Base-by-base conservation (phyloP, 1,284 basidiomycete species). In the Cryptococcus maquisensis region DNA sequence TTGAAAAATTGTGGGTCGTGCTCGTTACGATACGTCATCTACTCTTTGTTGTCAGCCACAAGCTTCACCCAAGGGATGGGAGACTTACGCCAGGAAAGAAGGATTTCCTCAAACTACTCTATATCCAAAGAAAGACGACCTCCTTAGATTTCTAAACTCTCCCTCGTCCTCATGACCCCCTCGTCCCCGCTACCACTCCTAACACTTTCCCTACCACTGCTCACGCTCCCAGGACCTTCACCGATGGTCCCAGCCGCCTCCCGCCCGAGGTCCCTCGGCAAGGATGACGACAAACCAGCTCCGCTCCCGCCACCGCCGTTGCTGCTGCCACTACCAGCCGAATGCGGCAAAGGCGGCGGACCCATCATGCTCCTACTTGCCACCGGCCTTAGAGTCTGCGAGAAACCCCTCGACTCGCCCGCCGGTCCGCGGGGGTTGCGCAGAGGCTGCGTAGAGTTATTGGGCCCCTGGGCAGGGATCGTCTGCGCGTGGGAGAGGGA, bases 351-450 rank as follows among this genome's bases (percentile, higher is more conserved):
- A 21, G 42, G 47, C 20, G 59, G 42, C 42, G 28, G 28, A 10
- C 61, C 51, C 35, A 58, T 51, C 43, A 51, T 57, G 16, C 59
- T 59, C 36, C 59, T 51, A 20, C 56, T 62, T 2, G 52, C 47
- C 21, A 47, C 51, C 16, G 61, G 44, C 41, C 59, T 42, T 16
- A 63, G 49, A 3, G 28, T 32, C 28, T 44, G 43, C 4, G 24
- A 16, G 38, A 69, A 69, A 13, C 68, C 68, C 16, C 68, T 51
- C n/a, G 68, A 64, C 51, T 72, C 73, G 45, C 70, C 70, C 3
- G 68, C 69, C 4, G 73, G 73, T 26, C 73, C 73, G 9, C 73
- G 55, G 3, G 73, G 73, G 49, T 73, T 73, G 9, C 71, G 58
- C 40, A 71, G 59, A 16, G 69, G 69, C 56, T 62, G 58, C 12